Evolutionary conservation across 192 early-diverging fungal species (phyloP), one percentile per base, ranked within the genome.

Genomic region (Mycoemilia scoparia): DNA sequence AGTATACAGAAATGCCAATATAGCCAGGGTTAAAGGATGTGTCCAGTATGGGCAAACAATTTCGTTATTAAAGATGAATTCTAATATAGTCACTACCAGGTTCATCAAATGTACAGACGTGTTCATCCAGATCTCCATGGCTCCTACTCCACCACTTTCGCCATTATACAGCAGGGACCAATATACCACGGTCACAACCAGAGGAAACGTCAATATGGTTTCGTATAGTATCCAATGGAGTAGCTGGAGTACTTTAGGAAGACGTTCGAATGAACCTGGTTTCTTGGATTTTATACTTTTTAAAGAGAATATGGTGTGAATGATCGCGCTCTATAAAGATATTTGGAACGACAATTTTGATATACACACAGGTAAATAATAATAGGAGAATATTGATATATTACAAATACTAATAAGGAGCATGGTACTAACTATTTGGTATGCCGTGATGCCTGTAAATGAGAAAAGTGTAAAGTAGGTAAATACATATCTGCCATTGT

Each of bases 221-320:
- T 43, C 49, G n/a, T 44, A 62, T 15, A 62, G 24, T 17, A 62
- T 41, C 53, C 59, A 62, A 29, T 62, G 59, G 24, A 56, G 30
- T 11, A 62, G 42, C 44, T 48, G 59, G 8, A 62, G 28, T 3
- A 36, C 36, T 5, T 16, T 33, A 6, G 48, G 41, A 45, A 62
- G 51, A 5, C 8, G 4, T 4, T 18, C 9, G 21, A 62, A 62
- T 11, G 34, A 39, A 7, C 8, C 11, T 34, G 34, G 11, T 4
- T 11, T 3, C 29, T 26, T n/a, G n/a, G n/a, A n/a, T n/a, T n/a
- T n/a, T n/a, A n/a, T n/a, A n/a, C n/a, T n/a, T n/a, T n/a, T n/a
- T n/a, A n/a, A n/a, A n/a, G n/a, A n/a, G n/a, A n/a, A n/a, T n/a
- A n/a, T n/a, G n/a, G n/a, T n/a, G n/a, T n/a, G n/a, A n/a, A n/a